Evolutionary conservation across 176 grass and related monocot genomes (phyloP).

Genomic region (Panicum miliaceum): DNA sequence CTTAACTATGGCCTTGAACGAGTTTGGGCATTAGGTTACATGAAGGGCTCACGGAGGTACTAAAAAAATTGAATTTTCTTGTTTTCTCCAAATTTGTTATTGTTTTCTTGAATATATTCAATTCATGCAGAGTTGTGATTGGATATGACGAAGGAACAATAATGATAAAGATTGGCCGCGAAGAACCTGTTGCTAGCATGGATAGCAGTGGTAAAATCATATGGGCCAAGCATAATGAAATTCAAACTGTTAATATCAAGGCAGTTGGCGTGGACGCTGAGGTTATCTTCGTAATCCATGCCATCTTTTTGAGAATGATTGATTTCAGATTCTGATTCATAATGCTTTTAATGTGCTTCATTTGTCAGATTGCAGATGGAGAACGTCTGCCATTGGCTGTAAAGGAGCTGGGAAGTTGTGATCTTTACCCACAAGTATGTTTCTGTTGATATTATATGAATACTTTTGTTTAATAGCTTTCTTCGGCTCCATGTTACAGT

Average conservation of each 20-base stretch:
- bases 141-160: constrained; percentile 83
- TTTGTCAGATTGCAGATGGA: constrained; percentile 72
- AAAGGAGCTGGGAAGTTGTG: constrained; percentile 86
- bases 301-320: background rate
- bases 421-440: constrained; percentile 91
- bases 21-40: constrained; percentile 79
- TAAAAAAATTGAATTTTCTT: background rate
- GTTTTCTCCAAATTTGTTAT: constrained; percentile 12
- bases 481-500: background rate
- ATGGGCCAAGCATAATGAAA: constrained; percentile 85
- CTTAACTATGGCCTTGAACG: constrained; percentile 83
- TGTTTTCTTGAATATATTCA: constrained; percentile 15
- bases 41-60: constrained; percentile 75
- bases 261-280: constrained; percentile 74
- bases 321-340: constrained; percentile 23
- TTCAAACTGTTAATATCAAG: constrained; percentile 95
- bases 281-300: constrained; percentile 45
- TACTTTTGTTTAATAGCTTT: background rate
- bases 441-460: background rate
- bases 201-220: constrained; percentile 71
- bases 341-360: background rate
- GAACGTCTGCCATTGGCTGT: constrained; percentile 83
- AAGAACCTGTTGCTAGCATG: constrained; percentile 75
- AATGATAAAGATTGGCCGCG: constrained; percentile 78
- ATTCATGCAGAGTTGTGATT: constrained; percentile 65